Percentiles rank a stretch among this genome's conserved stretches.
Conservation (phyloP, 495 filamentous ascomycete genomes). For the Trichoderma gamsii region DNA sequence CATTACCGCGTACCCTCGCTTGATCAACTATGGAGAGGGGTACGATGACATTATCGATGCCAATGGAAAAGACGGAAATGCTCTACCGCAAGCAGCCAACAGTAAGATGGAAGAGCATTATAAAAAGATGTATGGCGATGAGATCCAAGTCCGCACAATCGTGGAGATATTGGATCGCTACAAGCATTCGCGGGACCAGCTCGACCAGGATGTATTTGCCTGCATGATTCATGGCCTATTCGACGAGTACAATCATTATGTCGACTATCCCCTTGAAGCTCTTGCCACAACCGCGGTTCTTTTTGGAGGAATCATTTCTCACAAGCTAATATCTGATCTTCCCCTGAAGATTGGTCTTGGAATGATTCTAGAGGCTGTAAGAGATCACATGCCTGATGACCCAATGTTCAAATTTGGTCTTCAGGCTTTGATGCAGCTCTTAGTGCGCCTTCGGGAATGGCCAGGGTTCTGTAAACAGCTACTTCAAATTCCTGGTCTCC, state of each 20-base stretch:
- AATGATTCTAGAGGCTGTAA: slow-evolving; percentile 93
- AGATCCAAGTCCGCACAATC: slow-evolving; percentile 72
- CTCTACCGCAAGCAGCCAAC: slow-evolving; percentile 69
- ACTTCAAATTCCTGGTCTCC: slow-evolving; percentile 70
- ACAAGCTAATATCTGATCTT: slow-evolving; percentile 79
- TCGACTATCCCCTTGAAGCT: slow-evolving; percentile 88
- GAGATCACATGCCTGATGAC: slow-evolving; percentile 69
- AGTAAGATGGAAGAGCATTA: slow-evolving; percentile 94
- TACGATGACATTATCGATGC: slow-evolving; percentile 83
- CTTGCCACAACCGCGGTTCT: slow-evolving; percentile 91
- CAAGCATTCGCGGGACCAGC: slow-evolving; percentile 74
- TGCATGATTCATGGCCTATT: slow-evolving; percentile 98
- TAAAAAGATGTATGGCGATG: slow-evolving; percentile 90
- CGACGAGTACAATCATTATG: slow-evolving; percentile 93
- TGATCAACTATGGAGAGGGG: slow-evolving; percentile 93
- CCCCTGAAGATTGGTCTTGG: slow-evolving; percentile 85
- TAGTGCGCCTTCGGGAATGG: slow-evolving; percentile 81
- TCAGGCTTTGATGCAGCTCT: slow-evolving; percentile 88
- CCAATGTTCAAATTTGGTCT: slow-evolving; percentile 98
- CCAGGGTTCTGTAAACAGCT: slow-evolving; percentile 79
- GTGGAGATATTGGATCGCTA: slow-evolving; percentile 74
- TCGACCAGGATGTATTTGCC: slow-evolving; percentile 88
- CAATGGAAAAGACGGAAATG: slow-evolving; percentile 73
- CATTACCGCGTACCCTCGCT: slow-evolving; percentile 85
- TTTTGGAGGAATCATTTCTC: slow-evolving; percentile 94